Conservation (phyloP, 305 asterid genomes). For the Fraxinus paxiana region DNA sequence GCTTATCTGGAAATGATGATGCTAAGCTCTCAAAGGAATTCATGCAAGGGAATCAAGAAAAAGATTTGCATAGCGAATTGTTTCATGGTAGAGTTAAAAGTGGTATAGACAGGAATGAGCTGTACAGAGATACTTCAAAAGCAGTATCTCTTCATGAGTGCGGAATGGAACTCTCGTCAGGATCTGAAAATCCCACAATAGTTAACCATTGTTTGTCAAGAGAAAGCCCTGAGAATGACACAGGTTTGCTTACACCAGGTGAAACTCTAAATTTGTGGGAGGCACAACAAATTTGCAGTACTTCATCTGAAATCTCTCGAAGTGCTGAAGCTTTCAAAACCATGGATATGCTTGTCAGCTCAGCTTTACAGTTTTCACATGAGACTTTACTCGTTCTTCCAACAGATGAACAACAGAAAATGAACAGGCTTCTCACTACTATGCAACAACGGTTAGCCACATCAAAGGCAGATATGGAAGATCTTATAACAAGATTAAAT, state of each 20-base stretch:
- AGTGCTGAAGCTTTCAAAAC: constrained; percentile 31
- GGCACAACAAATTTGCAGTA: constrained; percentile 6
- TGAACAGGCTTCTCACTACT: constrained; percentile 38
- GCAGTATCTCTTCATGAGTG: neutral
- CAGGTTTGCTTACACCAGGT: constrained; percentile 12
- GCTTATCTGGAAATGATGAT: constrained; percentile 24
- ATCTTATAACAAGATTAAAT: constrained; percentile 48
- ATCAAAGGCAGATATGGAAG: constrained; percentile 49
- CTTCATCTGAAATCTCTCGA: constrained; percentile 30
- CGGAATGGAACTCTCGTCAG: constrained; percentile 19
- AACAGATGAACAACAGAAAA: constrained; percentile 37
- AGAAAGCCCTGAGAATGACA: constrained; percentile 25
- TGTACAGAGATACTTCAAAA: constrained; percentile 7
- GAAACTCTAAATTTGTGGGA: constrained; percentile 7
- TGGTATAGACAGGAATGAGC: constrained; percentile 1
- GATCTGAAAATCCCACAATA: neutral
- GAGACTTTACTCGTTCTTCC: constrained; percentile 37
- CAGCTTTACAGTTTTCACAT: constrained; percentile 27
- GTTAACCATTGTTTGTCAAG: constrained; percentile 12
- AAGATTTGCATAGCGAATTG: constrained; percentile 1
- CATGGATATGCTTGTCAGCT: constrained; percentile 14
- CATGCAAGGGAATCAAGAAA: constrained; percentile 26
- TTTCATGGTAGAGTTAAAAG: constrained; percentile 13
- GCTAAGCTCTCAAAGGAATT: constrained; percentile 27
- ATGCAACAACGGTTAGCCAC: constrained; percentile 42